Base-by-base conservation (phyloP, 2,329 filamentous ascomycete species). In the Cladosporium sphaerospermum region DNA sequence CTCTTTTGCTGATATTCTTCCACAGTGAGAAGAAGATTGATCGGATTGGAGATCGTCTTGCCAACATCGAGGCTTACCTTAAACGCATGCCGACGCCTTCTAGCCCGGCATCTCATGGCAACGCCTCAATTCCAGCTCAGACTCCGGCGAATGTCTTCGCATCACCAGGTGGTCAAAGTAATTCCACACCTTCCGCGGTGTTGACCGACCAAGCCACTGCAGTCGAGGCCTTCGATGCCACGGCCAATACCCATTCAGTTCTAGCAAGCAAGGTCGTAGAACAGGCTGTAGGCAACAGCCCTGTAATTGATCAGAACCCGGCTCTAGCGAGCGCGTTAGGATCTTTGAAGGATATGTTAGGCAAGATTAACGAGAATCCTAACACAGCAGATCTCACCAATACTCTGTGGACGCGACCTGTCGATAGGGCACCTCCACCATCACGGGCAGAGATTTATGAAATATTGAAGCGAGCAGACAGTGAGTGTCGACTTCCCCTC, bases 1-100 rank as follows among this genome's bases (percentile, higher is more conserved):
- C 33, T 14, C 8, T 44, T 18, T 23, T 37, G 2, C 43, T 55
- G 32, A 54, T 18, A 11, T 1, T 11, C 8, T n/a, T 9, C 8
- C 10, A 32, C 13, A 62, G 60, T 41, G 60, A 62, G 31, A 57
- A 60, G 41, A 62, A 62, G 39, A 59, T 62, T 16, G 60, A 62
- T 23, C 42, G 54, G 1, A 59, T 62, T 31, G 59, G 52, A 16
- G 50, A 58, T 18, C 54, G 59, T 36, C 52, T 62, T 1, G 51
- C 49, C n/a, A 54, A 43, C 16, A 60, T 62, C 47, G 59, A 61
- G 31, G 13, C 33, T 13, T 51, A 51, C 41, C 48, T 51, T 39
- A 55, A 18, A 47, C 60, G 39, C 34, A 60, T 52, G 32, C 47
- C 53, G 45, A 4, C 54, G 37, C 13, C 39, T 50, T 32, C 45